These are phyloP conservation scores for Helicostylum pulchrum DNA, from an alignment of 192 early-diverging fungal genomes.

Conservation along the genomic window DNA sequence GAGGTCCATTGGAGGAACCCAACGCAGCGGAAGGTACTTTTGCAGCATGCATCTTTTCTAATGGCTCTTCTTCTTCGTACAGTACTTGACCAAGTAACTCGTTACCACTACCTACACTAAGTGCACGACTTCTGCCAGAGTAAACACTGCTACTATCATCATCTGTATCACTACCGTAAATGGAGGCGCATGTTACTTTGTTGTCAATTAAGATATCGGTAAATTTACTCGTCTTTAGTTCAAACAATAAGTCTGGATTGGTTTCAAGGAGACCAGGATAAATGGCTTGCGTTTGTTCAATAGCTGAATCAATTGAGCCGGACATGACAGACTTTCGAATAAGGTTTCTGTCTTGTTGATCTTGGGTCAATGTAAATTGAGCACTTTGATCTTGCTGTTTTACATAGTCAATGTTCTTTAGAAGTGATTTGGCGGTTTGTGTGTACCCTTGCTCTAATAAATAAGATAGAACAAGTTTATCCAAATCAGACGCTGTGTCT, in stretches of 20 bases:
- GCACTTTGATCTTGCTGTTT: neutral
- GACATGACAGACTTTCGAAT: conserved; percentile 46
- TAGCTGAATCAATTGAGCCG: conserved; percentile 75
- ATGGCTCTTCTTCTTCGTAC: conserved; percentile 19
- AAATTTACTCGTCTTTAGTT: conserved; percentile 80
- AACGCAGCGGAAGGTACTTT: neutral
- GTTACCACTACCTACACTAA: conserved; percentile 9
- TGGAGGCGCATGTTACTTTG: neutral
- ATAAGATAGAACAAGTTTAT: conserved; percentile 72
- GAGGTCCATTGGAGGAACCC: neutral
- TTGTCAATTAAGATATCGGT: conserved; percentile 49
- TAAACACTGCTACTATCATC: neutral
- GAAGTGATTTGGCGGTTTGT: conserved; percentile 70
- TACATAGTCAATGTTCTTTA: conserved; percentile 23
- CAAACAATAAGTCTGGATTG: conserved; percentile 69
- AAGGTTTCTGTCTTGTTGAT: conserved; percentile 8
- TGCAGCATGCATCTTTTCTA: neutral
- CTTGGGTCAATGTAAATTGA: neutral
- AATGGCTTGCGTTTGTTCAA: conserved; percentile 54
- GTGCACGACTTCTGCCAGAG: conserved; percentile 9
- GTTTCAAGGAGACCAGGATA: conserved; percentile 66
- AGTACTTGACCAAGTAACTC: neutral
- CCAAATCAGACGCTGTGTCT: conserved; percentile 9
- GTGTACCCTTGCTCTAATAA: conserved; percentile 78
- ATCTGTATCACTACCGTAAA: conserved; percentile 7